These are phyloP conservation scores for Blastobotrys serpentis DNA, from an alignment of 1,139 yeast genomes.

Conservation along the genomic window DNA sequence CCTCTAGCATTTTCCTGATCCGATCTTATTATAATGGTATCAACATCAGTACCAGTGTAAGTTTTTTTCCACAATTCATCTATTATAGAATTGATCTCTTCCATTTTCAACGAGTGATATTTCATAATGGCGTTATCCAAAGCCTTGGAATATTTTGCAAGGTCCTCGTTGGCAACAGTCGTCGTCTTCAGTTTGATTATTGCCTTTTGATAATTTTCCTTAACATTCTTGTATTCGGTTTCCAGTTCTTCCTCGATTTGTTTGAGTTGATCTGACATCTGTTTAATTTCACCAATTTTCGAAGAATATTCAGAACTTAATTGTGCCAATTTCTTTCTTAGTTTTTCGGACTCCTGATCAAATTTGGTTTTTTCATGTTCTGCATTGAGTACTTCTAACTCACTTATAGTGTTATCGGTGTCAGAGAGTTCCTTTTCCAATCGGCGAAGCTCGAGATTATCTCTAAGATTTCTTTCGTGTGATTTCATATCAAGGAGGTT, in stretches of 20 bases:
- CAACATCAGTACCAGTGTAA: conserved; percentile 93
- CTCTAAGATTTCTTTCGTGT: conserved; percentile 53
- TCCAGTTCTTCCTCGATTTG: conserved; percentile 59
- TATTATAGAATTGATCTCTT: conserved; percentile 81
- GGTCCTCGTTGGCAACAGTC: conserved; percentile 76
- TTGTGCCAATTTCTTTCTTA: conserved; percentile 56
- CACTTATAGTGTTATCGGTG: conserved; percentile 41
- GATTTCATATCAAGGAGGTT: conserved; percentile 49
- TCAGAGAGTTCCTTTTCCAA: conserved; percentile 40
- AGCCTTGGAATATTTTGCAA: conserved; percentile 78
- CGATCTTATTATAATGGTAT: conserved; percentile 80
- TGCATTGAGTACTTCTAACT: conserved; percentile 59
- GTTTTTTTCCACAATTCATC: conserved; percentile 94
- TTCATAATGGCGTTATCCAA: conserved; percentile 92
- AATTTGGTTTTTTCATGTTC: conserved; percentile 62
- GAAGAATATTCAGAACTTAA: conserved; percentile 72
- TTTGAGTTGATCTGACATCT: conserved; percentile 67
- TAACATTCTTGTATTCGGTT: conserved; percentile 70
- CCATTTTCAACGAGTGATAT: conserved; percentile 88
- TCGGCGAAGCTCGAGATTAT: conserved; percentile 53
- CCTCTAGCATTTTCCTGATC: conserved; percentile 67
- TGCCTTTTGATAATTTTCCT: conserved; percentile 61
- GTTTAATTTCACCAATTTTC: conserved; percentile 80
- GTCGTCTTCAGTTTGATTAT: conserved; percentile 78
- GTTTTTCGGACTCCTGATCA: conserved; percentile 53